Conservation (phyloP, 768 basidiomycete species). For the Mycena maculata region DNA sequence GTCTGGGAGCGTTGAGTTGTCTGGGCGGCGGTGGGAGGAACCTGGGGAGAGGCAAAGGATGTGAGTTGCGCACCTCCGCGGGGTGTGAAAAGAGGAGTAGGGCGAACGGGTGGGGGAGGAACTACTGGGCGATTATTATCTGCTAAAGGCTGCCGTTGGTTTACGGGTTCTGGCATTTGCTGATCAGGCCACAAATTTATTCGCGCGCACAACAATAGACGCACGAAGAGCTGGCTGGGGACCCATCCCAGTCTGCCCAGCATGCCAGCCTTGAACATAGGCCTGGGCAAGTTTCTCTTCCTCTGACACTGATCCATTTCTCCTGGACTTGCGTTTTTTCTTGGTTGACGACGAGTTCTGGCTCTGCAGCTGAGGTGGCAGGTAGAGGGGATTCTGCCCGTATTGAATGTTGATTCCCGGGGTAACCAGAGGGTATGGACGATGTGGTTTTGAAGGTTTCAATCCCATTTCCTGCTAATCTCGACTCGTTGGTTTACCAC, state of each 20-base stretch:
- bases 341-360: conserved; percentile 5
- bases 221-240: conserved; percentile 22
- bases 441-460: conserved; percentile 27
- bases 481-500: conserved; percentile 1
- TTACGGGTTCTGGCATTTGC: conserved; percentile 21
- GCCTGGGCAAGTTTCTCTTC: conserved; percentile 24
- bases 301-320: conserved; percentile 14
- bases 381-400: conserved; percentile 25
- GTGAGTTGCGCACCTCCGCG: conserved; percentile 25
- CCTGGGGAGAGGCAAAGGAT: conserved; percentile 29
- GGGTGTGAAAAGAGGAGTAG: conserved; percentile 29
- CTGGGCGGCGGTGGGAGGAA: neutral
- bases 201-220: neutral
- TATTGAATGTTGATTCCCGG: conserved; percentile 29
- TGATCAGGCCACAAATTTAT: conserved; percentile 2
- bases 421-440: conserved; percentile 27
- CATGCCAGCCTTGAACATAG: conserved; percentile 29
- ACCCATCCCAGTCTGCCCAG: conserved; percentile 19
- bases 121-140: conserved; percentile 15
- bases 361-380: conserved; percentile 29
- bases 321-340: conserved; percentile 25
- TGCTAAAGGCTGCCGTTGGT: conserved; percentile 4
- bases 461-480: conserved; percentile 24
- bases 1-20: conserved; percentile 15
- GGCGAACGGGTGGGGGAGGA: conserved; percentile 28